phyloP scores from a whole-genome alignment of 2,329 filamentous ascomycete species.

The Neonectria magnoliae region DNA sequence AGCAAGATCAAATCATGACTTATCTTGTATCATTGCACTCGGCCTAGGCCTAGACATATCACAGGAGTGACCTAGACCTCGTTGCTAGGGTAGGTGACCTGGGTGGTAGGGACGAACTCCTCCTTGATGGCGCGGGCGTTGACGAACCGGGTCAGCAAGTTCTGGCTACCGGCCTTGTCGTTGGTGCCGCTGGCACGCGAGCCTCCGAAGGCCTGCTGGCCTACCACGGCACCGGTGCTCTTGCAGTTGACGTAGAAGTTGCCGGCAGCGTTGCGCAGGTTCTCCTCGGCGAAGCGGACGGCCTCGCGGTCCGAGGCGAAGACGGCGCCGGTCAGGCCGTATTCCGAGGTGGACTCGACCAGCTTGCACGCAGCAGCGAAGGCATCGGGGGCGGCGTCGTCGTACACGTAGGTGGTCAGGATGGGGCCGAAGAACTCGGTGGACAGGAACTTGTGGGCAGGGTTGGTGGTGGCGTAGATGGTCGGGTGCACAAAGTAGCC shows the following conservation, averaged over 20 bases:
- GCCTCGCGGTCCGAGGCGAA: slow-evolving; percentile 76
- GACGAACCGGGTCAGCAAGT: slow-evolving; percentile 72
- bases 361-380: slow-evolving; percentile 69
- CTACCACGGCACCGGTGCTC: slow-evolving; percentile 77
- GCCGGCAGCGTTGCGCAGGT: slow-evolving; percentile 76
- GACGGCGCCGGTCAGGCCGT: slow-evolving; percentile 80
- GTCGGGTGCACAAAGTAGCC: slow-evolving; percentile 89
- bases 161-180: slow-evolving; percentile 76
- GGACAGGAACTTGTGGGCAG: slow-evolving; percentile 76
- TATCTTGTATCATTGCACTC: background rate
- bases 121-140: slow-evolving; percentile 77
- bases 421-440: slow-evolving; percentile 87
- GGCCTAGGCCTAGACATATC: background rate
- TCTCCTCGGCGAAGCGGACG: slow-evolving; percentile 75
- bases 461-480: slow-evolving; percentile 79
- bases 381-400: slow-evolving; percentile 68
- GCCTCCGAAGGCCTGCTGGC: slow-evolving; percentile 78
- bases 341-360: slow-evolving; percentile 78
- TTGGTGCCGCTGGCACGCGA: slow-evolving; percentile 76
- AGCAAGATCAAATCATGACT: slow-evolving; percentile 12
- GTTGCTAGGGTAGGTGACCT: slow-evolving; percentile 78
- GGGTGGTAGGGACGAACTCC: slow-evolving; percentile 73
- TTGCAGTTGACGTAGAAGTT: slow-evolving; percentile 92
- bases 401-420: slow-evolving; percentile 79
- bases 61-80: slow-evolving; percentile 56